Percentiles rank a stretch among this genome's conserved stretches.
phyloP scores from a whole-genome alignment of 148 eudicot species.

The Vaccinium darrowii region DNA sequence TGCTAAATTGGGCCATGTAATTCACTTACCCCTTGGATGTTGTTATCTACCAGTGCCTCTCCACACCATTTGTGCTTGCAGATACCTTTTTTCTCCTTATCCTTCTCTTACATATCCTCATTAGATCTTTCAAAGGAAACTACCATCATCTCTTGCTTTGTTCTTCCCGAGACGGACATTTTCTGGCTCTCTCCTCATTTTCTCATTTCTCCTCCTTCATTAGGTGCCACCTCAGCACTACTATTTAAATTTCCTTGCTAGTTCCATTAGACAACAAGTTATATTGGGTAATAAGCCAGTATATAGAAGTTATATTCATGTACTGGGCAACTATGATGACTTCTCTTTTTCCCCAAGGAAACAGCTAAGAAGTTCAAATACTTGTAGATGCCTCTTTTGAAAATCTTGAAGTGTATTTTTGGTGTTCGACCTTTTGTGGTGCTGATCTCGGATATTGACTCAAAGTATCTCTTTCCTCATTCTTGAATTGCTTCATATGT shows the following conservation, averaged over 20 bases:
- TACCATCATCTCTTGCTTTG: background rate
- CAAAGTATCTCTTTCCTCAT: background rate
- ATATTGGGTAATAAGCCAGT: background rate
- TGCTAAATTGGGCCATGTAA: background rate
- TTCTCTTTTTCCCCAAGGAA: background rate
- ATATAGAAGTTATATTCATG: background rate
- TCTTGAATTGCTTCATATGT: slow-evolving; percentile 3
- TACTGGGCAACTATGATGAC: background rate
- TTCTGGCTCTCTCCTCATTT: background rate
- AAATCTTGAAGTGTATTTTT: background rate
- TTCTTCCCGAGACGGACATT: background rate
- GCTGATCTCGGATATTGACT: background rate
- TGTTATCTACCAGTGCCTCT: background rate
- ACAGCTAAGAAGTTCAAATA: background rate
- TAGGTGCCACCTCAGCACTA: background rate
- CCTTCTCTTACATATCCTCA: background rate
- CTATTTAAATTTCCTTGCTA: background rate
- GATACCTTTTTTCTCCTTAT: background rate
- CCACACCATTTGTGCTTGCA: background rate
- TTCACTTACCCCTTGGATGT: background rate
- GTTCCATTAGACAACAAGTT: background rate
- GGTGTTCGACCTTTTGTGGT: background rate
- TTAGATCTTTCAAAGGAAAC: background rate
- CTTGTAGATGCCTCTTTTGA: background rate
- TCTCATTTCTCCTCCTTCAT: background rate